phyloP scores from a whole-genome alignment of 1,139 yeast genomes.

The Meyerozyma smithsonii region DNA sequence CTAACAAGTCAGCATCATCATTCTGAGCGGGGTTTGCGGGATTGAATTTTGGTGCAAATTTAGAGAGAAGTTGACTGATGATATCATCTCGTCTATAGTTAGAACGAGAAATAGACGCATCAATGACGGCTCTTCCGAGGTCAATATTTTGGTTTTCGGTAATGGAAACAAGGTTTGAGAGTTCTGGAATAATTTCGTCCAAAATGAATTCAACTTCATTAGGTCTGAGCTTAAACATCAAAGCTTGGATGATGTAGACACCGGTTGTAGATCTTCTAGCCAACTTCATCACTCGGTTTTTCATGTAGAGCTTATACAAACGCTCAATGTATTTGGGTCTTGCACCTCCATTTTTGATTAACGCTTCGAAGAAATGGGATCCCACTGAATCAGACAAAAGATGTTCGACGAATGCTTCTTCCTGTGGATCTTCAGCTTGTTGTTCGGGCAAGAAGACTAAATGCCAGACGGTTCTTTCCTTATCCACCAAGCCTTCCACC shows the following conservation, averaged over 20 bases:
- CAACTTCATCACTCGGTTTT: slow-evolving; percentile 63
- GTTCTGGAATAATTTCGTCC: slow-evolving; percentile 65
- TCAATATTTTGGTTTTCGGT: slow-evolving; percentile 57
- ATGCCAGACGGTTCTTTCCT: slow-evolving; percentile 66
- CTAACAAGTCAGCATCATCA: slow-evolving; percentile 47
- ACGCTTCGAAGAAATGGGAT: slow-evolving; percentile 78
- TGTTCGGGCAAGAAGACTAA: slow-evolving; percentile 39
- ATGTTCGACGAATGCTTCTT: slow-evolving; percentile 80
- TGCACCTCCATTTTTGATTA: slow-evolving; percentile 55
- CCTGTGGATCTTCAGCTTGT: slow-evolving; percentile 54
- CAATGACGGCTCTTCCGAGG: slow-evolving; percentile 62
- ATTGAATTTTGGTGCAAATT: slow-evolving; percentile 51
- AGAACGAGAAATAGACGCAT: slow-evolving; percentile 57
- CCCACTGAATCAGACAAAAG: slow-evolving; percentile 85
- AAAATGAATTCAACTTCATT: slow-evolving; percentile 59
- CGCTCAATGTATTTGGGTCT: slow-evolving; percentile 68
- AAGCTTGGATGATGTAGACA: slow-evolving; percentile 71
- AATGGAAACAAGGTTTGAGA: slow-evolving; percentile 53
- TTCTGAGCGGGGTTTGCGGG: slow-evolving; percentile 28
- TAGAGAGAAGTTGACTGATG: slow-evolving; percentile 52
- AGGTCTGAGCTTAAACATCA: slow-evolving; percentile 56
- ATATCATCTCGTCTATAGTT: slow-evolving; percentile 65
- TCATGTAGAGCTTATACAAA: slow-evolving; percentile 67
- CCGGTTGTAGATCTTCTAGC: slow-evolving; percentile 81
- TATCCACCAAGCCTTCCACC: slow-evolving; percentile 76